Base-by-base conservation (phyloP, 345 rosid species). In the Eucalyptus lansdowneana region DNA sequence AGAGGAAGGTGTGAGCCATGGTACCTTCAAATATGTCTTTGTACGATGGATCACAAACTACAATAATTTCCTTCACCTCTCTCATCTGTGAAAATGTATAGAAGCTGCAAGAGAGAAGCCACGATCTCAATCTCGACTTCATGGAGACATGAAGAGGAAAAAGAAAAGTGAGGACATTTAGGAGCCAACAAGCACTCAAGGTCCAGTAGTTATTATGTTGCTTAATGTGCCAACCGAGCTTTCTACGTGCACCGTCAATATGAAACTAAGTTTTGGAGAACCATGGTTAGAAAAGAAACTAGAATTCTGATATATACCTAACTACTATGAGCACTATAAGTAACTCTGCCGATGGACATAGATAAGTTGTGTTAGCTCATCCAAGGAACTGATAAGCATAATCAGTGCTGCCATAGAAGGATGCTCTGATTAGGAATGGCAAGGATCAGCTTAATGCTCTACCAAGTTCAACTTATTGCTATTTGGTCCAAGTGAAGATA, bases 11-110 rank as follows among this genome's bases (percentile, higher is more conserved):
- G 89, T 44, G 88, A 88, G 88, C 87, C 87, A 86, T 69, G 13
- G 88, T 89, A 97, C 99, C 99, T 97, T 97, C 96, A 91, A 97
- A 97, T 54, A 97, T 90, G 87, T 97, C 99, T 76, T 91, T 89
- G 95, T 97, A 97, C 42, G 97, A 96, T 42, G 99, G 99, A 95
- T 97, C 98, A 86, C 99, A 97, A n/a, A 97, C 99, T 50, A 97
- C 97, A 87, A 97, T 92, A 89, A 97, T 95, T 93, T 97, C 99
- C 93, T 96, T 96, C 89, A 97, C 97, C 95, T 95, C 93, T 88
- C 65, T 85, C 98, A 97, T 95, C 86, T 90, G 91, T 14, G 99
- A 94, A 93, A 97, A 97, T 11, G 97, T 95, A 93, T 93, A 95
- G 40, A 97, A 93, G 90, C 99, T 97, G 94, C 93, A 90, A 91